These are phyloP conservation scores for Entonaema liquescens DNA, from an alignment of 495 filamentous ascomycete genomes.

Conservation along the genomic window DNA sequence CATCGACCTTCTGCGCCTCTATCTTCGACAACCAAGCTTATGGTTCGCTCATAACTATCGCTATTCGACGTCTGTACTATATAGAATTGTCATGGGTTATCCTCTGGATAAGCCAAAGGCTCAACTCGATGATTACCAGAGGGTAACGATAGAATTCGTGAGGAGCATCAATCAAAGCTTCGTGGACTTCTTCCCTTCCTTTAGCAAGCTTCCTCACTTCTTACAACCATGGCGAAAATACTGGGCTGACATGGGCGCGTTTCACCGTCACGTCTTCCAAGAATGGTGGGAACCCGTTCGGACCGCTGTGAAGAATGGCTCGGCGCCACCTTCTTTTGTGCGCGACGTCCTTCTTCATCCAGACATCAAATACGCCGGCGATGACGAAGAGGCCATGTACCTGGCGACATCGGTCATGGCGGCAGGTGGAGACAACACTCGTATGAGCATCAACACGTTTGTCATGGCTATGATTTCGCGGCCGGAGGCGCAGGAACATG, in stretches of 20 bases:
- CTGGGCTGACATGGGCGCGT: constrained; percentile 46
- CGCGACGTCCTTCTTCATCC: not conserved
- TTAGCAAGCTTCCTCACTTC: constrained; percentile 46
- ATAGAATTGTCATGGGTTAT: constrained; percentile 43
- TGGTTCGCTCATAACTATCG: constrained; percentile 53
- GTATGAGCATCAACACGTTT: constrained; percentile 51
- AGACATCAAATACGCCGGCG: constrained; percentile 22
- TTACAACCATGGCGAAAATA: constrained; percentile 54
- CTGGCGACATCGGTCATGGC: constrained; percentile 50
- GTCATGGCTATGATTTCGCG: constrained; percentile 48
- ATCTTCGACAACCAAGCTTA: constrained; percentile 40
- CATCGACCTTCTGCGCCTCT: constrained; percentile 45
- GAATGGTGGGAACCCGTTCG: constrained; percentile 45
- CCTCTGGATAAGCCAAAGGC: constrained; percentile 9
- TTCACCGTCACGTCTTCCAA: constrained; percentile 47
- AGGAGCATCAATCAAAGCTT: constrained; percentile 44
- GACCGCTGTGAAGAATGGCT: not conserved
- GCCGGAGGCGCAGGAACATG: constrained; percentile 43
- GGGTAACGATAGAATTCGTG: constrained; percentile 43
- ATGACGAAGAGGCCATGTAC: constrained; percentile 58
- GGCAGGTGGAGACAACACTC: constrained; percentile 58
- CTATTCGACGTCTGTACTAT: constrained; percentile 48
- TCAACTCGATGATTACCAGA: constrained; percentile 46
- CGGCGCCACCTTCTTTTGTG: not conserved
- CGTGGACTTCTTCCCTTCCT: constrained; percentile 54